phyloP scores from a whole-genome alignment of 768 basidiomycete species.

The Suillus alpinus region DNA sequence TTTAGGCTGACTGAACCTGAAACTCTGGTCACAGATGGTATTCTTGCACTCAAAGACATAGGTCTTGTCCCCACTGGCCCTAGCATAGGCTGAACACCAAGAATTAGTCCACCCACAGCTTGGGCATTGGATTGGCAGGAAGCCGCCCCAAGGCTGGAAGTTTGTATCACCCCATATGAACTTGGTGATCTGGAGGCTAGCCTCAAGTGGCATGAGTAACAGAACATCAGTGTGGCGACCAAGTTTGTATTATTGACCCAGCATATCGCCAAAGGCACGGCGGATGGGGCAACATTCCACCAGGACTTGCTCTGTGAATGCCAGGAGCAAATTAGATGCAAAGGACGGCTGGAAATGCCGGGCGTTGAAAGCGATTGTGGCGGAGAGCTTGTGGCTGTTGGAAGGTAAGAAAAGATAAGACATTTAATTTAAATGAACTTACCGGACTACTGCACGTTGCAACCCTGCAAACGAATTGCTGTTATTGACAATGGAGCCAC shows the following conservation, averaged over 20 bases:
- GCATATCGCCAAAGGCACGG: background rate
- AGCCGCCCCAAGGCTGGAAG: background rate
- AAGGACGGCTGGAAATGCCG: background rate
- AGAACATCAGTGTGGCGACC: background rate
- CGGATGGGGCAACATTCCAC: background rate
- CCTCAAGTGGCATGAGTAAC: background rate
- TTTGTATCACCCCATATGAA: background rate
- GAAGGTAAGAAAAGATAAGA: background rate
- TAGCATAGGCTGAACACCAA: background rate
- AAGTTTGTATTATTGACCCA: background rate
- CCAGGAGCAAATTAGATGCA: background rate
- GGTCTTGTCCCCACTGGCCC: background rate
- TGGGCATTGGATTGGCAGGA: slow-evolving; percentile 5
- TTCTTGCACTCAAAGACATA: background rate
- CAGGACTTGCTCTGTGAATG: background rate
- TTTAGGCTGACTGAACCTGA: background rate
- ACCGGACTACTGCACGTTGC: background rate
- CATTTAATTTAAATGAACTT: background rate
- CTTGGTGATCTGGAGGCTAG: background rate
- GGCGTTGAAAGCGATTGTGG: background rate
- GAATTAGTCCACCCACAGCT: background rate
- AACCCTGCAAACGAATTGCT: background rate
- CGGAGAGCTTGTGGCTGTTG: background rate
- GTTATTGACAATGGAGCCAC: background rate
- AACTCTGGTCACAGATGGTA: background rate